Base-by-base conservation (phyloP, 2,329 filamentous ascomycete genomes). In the Saccharata proteae region DNA sequence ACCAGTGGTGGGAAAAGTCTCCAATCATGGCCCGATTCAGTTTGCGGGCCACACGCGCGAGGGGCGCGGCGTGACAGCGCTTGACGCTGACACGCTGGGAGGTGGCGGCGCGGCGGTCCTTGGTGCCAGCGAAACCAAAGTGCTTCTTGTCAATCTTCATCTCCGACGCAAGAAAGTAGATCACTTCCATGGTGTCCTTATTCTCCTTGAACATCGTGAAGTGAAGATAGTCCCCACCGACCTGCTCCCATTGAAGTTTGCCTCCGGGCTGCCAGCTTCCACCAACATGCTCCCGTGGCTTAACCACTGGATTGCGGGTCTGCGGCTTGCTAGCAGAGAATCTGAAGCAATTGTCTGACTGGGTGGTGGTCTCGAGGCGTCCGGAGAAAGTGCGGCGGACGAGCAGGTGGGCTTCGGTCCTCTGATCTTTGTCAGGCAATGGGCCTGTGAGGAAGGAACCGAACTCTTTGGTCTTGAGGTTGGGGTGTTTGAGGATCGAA, bases 161-260 rank as follows among this genome's bases (percentile, higher is more conserved):
- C 40, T 79, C 69, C 25, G 78, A 78, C 1, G 77, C 73, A 23
- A 94, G 69, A 46, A 80, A 82, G 32, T 74, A 77, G 32, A 92
- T 67, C 0, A 83, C 78, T 45, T 94, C 86, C 81, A 93, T 92
- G 1, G 86, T 94, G 51, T 94, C 86, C 50, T 88, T 86, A 59
- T 94, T 94, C 59, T 93, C 86, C 59, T 94, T 94, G 70, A 88
- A 92, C 30, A 94, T 65, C 1, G 82, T 88, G 53, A 93, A 93
- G 54, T 93, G 85, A 10, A 93, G 62, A 52, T 83, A 90, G 29
- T 85, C 78, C 12, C 80, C 83, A n/a, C 67, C 76, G 24, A 77
- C 60, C 41, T 80, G 74, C 32, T 73, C 61, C 75, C 75, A 80
- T 31, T 61, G 64, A 20, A 70, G 45, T 42, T 67, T 69, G 26